Base-by-base conservation (phyloP, 2,329 filamentous ascomycete species). In the Ceratocystis huliohia region DNA sequence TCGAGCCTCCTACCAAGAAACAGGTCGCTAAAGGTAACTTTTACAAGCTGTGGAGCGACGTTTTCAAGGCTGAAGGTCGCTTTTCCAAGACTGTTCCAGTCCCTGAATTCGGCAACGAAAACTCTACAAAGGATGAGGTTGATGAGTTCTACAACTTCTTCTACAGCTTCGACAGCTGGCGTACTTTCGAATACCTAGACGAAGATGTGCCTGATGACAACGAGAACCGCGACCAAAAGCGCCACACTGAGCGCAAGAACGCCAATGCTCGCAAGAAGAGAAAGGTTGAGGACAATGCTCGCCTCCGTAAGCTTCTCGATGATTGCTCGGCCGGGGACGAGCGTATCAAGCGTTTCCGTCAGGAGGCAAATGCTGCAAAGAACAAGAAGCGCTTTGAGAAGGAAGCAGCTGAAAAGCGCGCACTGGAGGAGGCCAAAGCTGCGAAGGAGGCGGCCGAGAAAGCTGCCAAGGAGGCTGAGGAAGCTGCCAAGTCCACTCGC, bases 111-210 rank as follows among this genome's bases (percentile, higher is more conserved):
- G 94, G 94, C 69, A 84, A 90, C 74, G 89, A 90, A 70, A 88
- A 95, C 71, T 87, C 89, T 74, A 84, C 84, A 72, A 89, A 92
- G 78, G 89, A 95, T 74, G 87, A 96, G 7, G 94, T 99, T 61
- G 92, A 97, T 74, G 81, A 82, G 65, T 99, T 99, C 78, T 99
- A 99, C 84, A 96, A 99, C 83, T 99, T 97, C 82, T 99, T 89
- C 88, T 99, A 97, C 83, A 95, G 93, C 83, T 96, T 99, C 73
- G 94, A 99, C 82, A 94, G 88, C 77, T 99, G 94, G 94, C 84
- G 94, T 69, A 87, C 89, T 2, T 99, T 99, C 73, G 94, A 99
- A 80, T 99, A 99, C 78, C 88, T 96, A 68, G 94, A 99, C 74
- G 94, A 99, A 81, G 94, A 99, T 75, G 93, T 99, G 37, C 94